These are phyloP conservation scores for Tardiomyces blankii DNA, from an alignment of 1,139 yeast genomes.

Conservation along the genomic window DNA sequence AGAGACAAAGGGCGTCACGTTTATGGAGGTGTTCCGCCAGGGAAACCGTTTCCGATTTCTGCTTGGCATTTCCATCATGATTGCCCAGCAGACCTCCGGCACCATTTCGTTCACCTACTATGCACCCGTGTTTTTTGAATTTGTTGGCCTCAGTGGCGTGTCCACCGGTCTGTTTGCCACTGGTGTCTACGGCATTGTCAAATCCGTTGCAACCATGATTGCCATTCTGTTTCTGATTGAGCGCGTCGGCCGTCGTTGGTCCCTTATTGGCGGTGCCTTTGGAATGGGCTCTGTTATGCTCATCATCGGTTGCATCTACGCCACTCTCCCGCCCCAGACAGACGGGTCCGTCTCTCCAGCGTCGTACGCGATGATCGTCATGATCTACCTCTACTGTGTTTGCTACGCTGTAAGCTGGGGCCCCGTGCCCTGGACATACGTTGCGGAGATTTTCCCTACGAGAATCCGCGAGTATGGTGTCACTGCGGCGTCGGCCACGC, in stretches of 20 bases:
- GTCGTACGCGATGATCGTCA: slow-evolving; percentile 36
- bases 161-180: slow-evolving; percentile 38
- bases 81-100: slow-evolving; percentile 11
- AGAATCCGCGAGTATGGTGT: slow-evolving; percentile 40
- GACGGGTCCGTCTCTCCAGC: slow-evolving; percentile 20
- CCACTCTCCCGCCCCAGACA: slow-evolving; percentile 19
- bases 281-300: slow-evolving; percentile 39
- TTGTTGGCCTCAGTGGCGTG: slow-evolving; percentile 19
- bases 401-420: slow-evolving; percentile 30
- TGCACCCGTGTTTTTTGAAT: slow-evolving; percentile 11
- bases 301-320: slow-evolving; percentile 34
- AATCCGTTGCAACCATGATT: slow-evolving; percentile 33
- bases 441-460: slow-evolving; percentile 40
- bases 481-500: slow-evolving; percentile 38
- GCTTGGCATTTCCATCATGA: slow-evolving; percentile 8
- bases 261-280: slow-evolving; percentile 32
- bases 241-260: slow-evolving; percentile 34
- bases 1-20: background rate
- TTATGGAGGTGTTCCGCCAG: background rate
- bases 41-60: slow-evolving; percentile 1
- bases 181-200: slow-evolving; percentile 41
- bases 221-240: slow-evolving; percentile 39
- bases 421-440: slow-evolving; percentile 30
- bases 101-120: slow-evolving; percentile 14
- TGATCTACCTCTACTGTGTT: slow-evolving; percentile 25